Evolutionary conservation across 2,329 filamentous ascomycete genomes (phyloP).

Genomic region (Cadophora sp.): DNA sequence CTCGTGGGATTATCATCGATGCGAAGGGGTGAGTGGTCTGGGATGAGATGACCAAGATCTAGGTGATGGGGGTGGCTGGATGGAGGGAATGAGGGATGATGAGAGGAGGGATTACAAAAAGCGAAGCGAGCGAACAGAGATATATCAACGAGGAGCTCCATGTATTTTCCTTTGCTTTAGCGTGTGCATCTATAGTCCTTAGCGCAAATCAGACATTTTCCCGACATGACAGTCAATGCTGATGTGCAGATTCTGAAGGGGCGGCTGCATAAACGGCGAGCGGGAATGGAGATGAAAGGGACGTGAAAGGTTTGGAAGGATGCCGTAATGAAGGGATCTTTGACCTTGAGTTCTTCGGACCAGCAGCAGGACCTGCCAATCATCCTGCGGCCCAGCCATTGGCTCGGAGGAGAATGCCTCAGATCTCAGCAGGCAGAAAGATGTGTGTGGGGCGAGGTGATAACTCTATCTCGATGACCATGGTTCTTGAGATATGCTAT

Average conservation of each 20-base stretch:
- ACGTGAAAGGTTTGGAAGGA: background rate
- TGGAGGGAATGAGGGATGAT: constrained; percentile 12
- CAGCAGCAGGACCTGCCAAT: no score
- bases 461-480: background rate
- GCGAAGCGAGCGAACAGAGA: constrained; percentile 27
- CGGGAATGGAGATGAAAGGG: background rate
- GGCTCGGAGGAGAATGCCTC: background rate
- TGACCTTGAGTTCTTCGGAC: background rate
- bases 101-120: constrained; percentile 23
- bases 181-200: constrained; percentile 40
- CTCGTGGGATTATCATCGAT: constrained; percentile 31
- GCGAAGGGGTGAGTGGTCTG: constrained; percentile 20
- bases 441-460: background rate
- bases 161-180: constrained; percentile 44
- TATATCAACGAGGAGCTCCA: constrained; percentile 34
- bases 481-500: no score
- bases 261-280: background rate
- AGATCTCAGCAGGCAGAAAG: background rate
- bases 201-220: constrained; percentile 38
- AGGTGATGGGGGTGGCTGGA: constrained; percentile 9
- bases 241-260: background rate
- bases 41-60: constrained; percentile 1
- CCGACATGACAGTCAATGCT: constrained; percentile 23
- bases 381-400: background rate
- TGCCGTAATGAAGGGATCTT: background rate